These are phyloP conservation scores for Boletus rubropictus DNA, from an alignment of 768 basidiomycete species.

Conservation along the genomic window DNA sequence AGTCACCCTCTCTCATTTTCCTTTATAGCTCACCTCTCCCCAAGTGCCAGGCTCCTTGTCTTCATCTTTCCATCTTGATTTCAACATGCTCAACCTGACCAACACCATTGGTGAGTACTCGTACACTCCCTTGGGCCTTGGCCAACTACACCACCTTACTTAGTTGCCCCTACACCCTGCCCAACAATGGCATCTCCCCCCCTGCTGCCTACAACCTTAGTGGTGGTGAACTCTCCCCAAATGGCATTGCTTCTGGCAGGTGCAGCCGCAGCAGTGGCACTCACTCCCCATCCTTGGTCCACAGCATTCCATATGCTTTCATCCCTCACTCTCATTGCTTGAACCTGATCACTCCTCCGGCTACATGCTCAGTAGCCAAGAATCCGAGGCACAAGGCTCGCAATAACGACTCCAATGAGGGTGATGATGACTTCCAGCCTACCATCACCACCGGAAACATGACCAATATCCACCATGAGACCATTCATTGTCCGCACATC, in stretches of 20 bases:
- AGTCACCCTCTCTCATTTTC: too few relatives aligned
- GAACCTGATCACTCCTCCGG: too few relatives aligned
- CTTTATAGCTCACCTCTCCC: too few relatives aligned
- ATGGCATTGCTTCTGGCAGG: background rate
- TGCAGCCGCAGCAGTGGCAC: background rate
- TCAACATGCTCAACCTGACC: constrained; percentile 55
- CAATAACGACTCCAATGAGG: constrained; percentile 70
- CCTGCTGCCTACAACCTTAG: constrained; percentile 67
- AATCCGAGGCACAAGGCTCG: constrained; percentile 31
- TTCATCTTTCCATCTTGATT: too few relatives aligned
- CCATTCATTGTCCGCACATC: too few relatives aligned
- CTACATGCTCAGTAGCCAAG: too few relatives aligned
- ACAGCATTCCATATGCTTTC: too few relatives aligned
- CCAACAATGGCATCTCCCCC: constrained; percentile 63
- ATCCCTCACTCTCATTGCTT: too few relatives aligned
- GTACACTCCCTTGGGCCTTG: constrained; percentile 46
- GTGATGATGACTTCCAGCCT: constrained; percentile 71
- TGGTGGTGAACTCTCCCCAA: background rate
- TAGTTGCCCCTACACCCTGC: constrained; percentile 61
- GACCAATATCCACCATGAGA: constrained; percentile 55
- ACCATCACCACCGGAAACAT: constrained; percentile 36
- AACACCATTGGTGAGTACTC: constrained; percentile 54
- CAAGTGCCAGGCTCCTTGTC: too few relatives aligned
- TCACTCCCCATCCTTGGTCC: too few relatives aligned
- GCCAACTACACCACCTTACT: constrained; percentile 52